Conservation (phyloP, 148 eudicot species). For the Camellia sinensis region DNA sequence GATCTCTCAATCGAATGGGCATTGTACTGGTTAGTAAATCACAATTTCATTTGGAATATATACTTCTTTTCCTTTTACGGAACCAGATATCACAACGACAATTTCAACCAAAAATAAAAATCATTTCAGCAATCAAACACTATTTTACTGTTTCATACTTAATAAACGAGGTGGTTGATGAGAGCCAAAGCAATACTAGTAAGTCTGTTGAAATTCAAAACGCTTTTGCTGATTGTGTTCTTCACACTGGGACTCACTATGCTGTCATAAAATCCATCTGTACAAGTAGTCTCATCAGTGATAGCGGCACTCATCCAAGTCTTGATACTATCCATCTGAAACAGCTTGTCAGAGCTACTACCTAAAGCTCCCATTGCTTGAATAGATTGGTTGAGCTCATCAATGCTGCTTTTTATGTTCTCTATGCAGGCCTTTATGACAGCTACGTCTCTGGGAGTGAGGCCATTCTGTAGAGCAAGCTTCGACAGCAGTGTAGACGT, state of each 20-base stretch:
- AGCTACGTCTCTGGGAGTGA: constrained; percentile 19
- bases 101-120: background rate
- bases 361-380: constrained; percentile 17
- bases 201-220: constrained; percentile 22
- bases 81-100: too few species aligned
- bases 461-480: constrained; percentile 19
- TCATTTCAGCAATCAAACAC: background rate
- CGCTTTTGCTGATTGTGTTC: constrained; percentile 23
- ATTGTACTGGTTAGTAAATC: too few species aligned
- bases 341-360: constrained; percentile 11
- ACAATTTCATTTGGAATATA: too few species aligned
- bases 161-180: constrained; percentile 37
- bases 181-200: constrained; percentile 47
- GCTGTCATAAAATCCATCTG: constrained; percentile 45
- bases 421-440: constrained; percentile 40
- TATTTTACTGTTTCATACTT: background rate
- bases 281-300: constrained; percentile 52
- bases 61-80: too few species aligned
- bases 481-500: constrained; percentile 18
- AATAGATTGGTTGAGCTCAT: constrained; percentile 33
- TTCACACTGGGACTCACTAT: constrained; percentile 24
- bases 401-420: constrained; percentile 15
- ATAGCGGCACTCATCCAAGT: constrained; percentile 64
- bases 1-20: too few species aligned
- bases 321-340: constrained; percentile 39